A percentile compares a stretch with the other conserved stretches of the same genome.
These are phyloP conservation scores for Coniochaeta prunicola DNA, from an alignment of 2,329 filamentous ascomycete species.

Conservation along the genomic window DNA sequence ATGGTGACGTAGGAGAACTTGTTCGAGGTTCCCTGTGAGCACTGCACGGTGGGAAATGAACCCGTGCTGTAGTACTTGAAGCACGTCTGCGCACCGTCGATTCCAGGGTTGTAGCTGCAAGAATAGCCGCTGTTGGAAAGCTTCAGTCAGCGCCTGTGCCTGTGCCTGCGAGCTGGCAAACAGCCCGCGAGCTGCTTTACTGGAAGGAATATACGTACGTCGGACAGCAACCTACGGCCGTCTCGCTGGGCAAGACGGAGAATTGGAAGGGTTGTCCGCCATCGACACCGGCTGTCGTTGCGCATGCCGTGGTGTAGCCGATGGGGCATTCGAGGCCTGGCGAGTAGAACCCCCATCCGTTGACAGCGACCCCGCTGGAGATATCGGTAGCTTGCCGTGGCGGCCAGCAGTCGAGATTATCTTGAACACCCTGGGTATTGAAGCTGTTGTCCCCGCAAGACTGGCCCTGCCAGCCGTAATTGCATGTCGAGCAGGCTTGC, in stretches of 20 bases:
- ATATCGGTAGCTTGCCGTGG: slow-evolving; percentile 5
- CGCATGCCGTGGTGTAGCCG: slow-evolving; percentile 19
- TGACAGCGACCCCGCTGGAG: slow-evolving; percentile 12
- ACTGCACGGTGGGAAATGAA: neutral
- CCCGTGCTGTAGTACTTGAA: neutral
- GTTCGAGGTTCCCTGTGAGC: neutral
- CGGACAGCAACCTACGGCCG: slow-evolving; percentile 3
- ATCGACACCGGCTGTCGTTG: slow-evolving; percentile 12
- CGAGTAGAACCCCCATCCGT: slow-evolving; percentile 23
- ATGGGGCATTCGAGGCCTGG: slow-evolving; percentile 19
- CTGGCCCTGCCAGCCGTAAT: slow-evolving; percentile 13
- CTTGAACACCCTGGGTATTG: slow-evolving; percentile 2
- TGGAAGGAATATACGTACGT: neutral
- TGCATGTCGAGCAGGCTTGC: slow-evolving; percentile 10
- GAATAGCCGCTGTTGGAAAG: neutral
- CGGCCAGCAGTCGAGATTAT: slow-evolving; percentile 15
- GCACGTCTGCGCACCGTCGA: slow-evolving; percentile 1
- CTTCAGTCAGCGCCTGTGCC: neutral
- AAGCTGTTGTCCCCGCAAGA: slow-evolving; percentile 5
- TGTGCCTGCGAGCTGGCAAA: neutral
- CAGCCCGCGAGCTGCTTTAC: neutral
- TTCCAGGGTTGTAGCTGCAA: neutral
- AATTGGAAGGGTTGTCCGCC: slow-evolving; percentile 4
- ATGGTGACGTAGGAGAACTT: neutral
- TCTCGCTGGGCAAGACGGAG: neutral